Evolutionary conservation across 768 basidiomycete species (phyloP), one percentile per base, ranked within the genome.

Genomic region (Fomitopsis serialis): DNA sequence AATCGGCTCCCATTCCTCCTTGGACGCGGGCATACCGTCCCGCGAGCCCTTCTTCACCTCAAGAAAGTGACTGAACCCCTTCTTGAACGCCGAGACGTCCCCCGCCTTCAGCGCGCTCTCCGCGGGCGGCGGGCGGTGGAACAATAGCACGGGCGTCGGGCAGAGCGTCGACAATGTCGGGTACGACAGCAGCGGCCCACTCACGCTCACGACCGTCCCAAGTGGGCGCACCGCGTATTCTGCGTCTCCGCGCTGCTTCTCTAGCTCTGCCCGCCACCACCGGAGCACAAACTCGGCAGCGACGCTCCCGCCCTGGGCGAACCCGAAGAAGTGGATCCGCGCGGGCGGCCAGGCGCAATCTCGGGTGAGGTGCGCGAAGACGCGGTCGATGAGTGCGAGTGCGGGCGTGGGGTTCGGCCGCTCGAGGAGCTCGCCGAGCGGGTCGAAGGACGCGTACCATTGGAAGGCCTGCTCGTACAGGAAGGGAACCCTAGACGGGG

Each of bases 401-500:
- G 83, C 84, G 0, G 78, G 64, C 0, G 84, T 84, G 11, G 92
- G 93, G 61, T 96, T 82, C 1, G 92, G 92, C 9, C 73, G 71
- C 3, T 72, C 65, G 55, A 92, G 74, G 25, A 82, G 70, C 55
- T 90, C 89, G 2, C 93, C 93, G 7, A 94, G 78, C 6, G 68
- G 72, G 63, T 91, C 84, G 66, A 94, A 95, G 42, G 89, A 88
- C 11, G 77, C 69, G 70, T 89, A 95, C 92, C 92, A 95, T 62
- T 93, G 87, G 64, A 77, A 95, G 1, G 89, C 84, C 35, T 84
- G 75, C 66, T 89, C 87, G 61, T 89, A 80, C 19, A 92, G 74
- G 62, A 79, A 91, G 0, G 91, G 91, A 32, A 93, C 78, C 61
- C 88, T 91, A 65, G 21, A 11, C 17, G n/a, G 36, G 35, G 15